phyloP scores from a whole-genome alignment of 2,329 filamentous ascomycete species.

The Fusarium verrucosum region DNA sequence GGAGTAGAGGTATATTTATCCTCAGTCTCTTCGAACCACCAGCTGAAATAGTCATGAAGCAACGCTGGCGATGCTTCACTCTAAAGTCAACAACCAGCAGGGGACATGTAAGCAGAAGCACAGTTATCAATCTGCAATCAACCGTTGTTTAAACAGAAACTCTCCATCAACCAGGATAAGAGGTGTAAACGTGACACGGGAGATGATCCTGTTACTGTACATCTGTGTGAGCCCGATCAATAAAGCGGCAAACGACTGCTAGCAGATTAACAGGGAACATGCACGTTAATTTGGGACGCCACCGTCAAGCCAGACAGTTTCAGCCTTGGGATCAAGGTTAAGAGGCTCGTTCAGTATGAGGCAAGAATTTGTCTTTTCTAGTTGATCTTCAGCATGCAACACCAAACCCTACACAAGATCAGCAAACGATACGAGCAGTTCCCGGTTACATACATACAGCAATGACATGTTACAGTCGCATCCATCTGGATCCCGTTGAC shows the following conservation, averaged over 20 bases:
- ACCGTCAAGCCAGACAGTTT: slow-evolving; percentile 5
- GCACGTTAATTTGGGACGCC: slow-evolving; percentile 18
- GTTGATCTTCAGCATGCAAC: neutral
- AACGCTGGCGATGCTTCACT: too few species aligned
- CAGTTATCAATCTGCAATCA: neutral
- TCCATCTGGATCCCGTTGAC: neutral
- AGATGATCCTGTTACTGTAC: slow-evolving; percentile 2
- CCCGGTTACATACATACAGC: neutral
- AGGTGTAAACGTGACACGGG: slow-evolving; percentile 12
- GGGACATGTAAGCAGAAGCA: neutral
- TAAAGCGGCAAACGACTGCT: slow-evolving; percentile 1
- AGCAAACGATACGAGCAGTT: slow-evolving; percentile 7
- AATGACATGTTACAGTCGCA: neutral
- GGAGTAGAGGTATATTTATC: too few species aligned
- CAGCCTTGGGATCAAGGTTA: neutral
- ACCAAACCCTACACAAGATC: neutral
- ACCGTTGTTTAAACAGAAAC: neutral
- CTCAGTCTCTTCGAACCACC: too few species aligned
- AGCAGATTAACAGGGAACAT: neutral
- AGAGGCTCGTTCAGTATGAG: neutral
- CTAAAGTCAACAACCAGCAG: neutral
- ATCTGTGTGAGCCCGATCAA: neutral
- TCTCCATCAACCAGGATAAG: neutral
- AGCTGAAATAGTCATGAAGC: too few species aligned
- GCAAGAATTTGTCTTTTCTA: neutral